phyloP scores from a whole-genome alignment of 805 yeast genomes.

The Ogataea corticis region DNA sequence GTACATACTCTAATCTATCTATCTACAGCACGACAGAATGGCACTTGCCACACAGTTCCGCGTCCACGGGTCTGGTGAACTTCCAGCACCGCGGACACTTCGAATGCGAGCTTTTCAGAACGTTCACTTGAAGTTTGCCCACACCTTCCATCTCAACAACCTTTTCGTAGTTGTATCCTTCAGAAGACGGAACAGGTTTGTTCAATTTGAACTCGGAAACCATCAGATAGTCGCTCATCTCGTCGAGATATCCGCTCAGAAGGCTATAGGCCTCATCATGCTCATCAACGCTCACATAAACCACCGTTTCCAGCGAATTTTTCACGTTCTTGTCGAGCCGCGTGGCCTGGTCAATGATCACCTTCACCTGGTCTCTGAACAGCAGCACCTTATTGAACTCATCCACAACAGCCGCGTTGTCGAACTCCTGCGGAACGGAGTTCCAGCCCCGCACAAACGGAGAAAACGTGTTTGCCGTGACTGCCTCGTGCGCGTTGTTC shows the following conservation, averaged over 20 bases:
- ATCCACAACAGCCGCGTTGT: constrained; percentile 36
- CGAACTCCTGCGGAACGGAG: constrained; percentile 36
- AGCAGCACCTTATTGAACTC: constrained; percentile 49
- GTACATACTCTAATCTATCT: constrained; percentile 5
- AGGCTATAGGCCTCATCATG: constrained; percentile 7
- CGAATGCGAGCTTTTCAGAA: constrained; percentile 38
- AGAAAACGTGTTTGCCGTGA: constrained; percentile 34
- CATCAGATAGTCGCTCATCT: constrained; percentile 58
- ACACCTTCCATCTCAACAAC: constrained; percentile 33
- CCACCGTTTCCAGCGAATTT: constrained; percentile 60
- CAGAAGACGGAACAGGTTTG: constrained; percentile 1
- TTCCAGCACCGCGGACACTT: constrained; percentile 98
- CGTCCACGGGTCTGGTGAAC: constrained; percentile 51
- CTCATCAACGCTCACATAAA: constrained; percentile 36
- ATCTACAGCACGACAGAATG: constrained; percentile 33
- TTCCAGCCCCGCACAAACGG: constrained; percentile 53
- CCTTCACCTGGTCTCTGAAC: constrained; percentile 50
- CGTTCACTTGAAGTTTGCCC: constrained; percentile 33
- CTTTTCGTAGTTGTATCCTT: constrained; percentile 30
- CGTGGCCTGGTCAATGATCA: constrained; percentile 57
- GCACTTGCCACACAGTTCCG: constrained; percentile 69
- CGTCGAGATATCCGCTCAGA: constrained; percentile 37
- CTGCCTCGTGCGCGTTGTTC: constrained; percentile 49
- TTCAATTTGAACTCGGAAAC: constrained; percentile 57
- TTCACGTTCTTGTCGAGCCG: constrained; percentile 48